Base-by-base conservation (phyloP, 805 yeast genomes). In the Candida xiaguanensis region DNA sequence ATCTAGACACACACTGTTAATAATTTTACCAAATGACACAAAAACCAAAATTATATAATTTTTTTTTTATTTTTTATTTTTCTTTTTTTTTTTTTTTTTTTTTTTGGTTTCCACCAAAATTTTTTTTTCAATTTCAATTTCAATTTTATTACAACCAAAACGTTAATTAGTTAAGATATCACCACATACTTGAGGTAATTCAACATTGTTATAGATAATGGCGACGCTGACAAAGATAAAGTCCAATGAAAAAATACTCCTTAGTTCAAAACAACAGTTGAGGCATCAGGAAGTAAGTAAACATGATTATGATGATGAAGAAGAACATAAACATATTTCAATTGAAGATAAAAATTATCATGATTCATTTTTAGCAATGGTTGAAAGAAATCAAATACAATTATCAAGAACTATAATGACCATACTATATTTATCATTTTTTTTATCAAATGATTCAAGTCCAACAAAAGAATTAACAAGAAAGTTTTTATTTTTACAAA, bases 331-430 rank as follows among this genome's bases (percentile, higher is more conserved):
- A 27, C 11, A 35, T 8, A 16, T 14, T 14, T 12, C 23, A 13
- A 19, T 34, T 16, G 42, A 23, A 9, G 42, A 39, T 8, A 25
- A 34, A 22, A 13, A 27, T 20, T 55, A 57, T 40, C 50, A 54
- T 17, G 34, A 47, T 24, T 49, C 63, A 20, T 45, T 51, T 34
- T 40, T 53, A 16, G 65, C 65, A 3, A 31, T 48, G 5, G 43
- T 67, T 35, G 72, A 68, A 41, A 42, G 61, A 34, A 67, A 65
- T 44, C 74, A 67, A 46, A 53, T 67, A 18, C 51, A 53, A 23
- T 48, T 63, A 19, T 56, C 69, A 13, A 45, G 67, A 22, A 42
- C 51, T 25, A 39, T 65, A n/a, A 43, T 67, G 35, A 33, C 51
- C 3, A 42, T 42, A 6, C 45, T 67, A 36, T 57, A 58, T 42